Base-by-base conservation (phyloP, 2,329 filamentous ascomycete genomes). In the Fusarium ramigenum region DNA sequence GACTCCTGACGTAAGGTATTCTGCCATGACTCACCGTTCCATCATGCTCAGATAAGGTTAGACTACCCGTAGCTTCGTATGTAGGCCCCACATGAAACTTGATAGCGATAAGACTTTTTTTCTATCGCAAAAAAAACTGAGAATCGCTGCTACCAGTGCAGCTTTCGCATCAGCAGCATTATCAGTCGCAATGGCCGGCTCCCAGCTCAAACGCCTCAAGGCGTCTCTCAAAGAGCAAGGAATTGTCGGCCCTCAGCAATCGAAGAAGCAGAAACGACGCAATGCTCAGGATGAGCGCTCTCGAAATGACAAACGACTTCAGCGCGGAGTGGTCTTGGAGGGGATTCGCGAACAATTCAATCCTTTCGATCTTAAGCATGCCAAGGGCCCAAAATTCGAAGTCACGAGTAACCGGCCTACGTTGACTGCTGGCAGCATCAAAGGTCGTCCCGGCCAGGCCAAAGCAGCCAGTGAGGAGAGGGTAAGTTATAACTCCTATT, bases 331-430 rank as follows among this genome's bases (percentile, higher is more conserved):
- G 63, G 93, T 95, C 21, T 87, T 99, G 71, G 91, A 93, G 77
- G 90, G 90, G 64, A 98, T 99, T 80, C 93, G 96, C 79, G 95
- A 98, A 79, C 93, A 95, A 76, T 98, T 98, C 89, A 99, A 99
- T 81, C 96, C 96, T 0, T 99, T 99, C 83, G 96, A 99, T 80
- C 90, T 97, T 81, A 97, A 97, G 83, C 90, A 93, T 66, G 91
- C 92, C 44, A 87, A 92, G 67, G 93, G 92, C 0, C 91, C 91
- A 63, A 98, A 98, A 79, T 97, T 97, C 74, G 91, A 96, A 47
- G 92, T 95, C 49, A 95, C 93, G 0, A 95, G 88, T 60, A 90
- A 89, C 72, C 89, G 89, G 65, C 86, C 89, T 10, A 83, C 84
- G 18, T 85, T 85, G 79, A 85, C 86, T 34, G 85, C 87, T 32